phyloP scores from a whole-genome alignment of 192 early-diverging fungal genomes.

The Phlyctochytrium bullatum region DNA sequence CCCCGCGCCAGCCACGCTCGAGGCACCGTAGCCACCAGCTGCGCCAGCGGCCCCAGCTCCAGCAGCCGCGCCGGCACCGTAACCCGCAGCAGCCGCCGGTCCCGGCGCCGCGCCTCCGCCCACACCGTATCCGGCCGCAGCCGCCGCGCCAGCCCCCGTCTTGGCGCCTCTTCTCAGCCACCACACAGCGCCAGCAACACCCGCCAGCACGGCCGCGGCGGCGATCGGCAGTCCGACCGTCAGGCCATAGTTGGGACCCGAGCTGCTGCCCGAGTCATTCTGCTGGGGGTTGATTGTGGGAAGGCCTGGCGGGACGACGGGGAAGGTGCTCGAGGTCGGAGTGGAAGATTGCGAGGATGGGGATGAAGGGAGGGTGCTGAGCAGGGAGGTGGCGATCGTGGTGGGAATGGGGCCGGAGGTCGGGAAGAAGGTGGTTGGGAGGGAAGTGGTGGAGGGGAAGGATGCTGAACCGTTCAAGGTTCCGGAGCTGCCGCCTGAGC shows the following conservation, averaged over 20 bases:
- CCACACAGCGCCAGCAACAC: neutral
- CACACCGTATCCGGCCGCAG: neutral
- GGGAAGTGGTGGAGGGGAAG: neutral
- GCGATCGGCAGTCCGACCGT: neutral
- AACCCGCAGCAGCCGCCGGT: neutral
- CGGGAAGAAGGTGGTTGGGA: neutral
- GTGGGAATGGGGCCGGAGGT: neutral
- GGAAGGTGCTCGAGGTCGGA: neutral
- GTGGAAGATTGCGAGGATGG: neutral
- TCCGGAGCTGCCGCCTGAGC: too few species aligned
- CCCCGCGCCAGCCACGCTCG: neutral
- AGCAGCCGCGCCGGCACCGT: neutral
- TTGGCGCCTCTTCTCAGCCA: neutral
- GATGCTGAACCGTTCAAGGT: too few species aligned
- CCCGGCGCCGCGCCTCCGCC: neutral
- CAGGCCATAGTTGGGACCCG: neutral
- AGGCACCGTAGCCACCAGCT: neutral
- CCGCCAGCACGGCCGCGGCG: neutral
- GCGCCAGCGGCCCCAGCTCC: slow-evolving; percentile 3
- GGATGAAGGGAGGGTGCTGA: neutral
- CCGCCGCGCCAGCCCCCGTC: neutral
- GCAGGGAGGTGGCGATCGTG: too few species aligned
- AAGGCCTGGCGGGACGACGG: neutral
- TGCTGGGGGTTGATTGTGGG: neutral
- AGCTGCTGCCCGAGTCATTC: neutral